phyloP scores from a whole-genome alignment of 495 filamentous ascomycete species.

The Glonium stellatum region DNA sequence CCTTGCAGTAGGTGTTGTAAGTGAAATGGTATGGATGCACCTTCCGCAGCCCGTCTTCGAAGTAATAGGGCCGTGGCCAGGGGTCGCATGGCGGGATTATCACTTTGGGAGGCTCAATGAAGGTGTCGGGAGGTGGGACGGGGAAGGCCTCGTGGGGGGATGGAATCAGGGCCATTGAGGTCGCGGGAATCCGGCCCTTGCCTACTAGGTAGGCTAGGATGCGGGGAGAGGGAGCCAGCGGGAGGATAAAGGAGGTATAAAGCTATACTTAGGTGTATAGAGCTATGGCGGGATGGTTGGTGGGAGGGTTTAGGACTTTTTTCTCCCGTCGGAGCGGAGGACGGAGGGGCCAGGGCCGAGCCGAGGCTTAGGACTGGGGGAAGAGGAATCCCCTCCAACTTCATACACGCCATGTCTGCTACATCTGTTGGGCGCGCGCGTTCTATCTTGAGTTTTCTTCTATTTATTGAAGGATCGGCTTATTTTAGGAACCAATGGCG shows the following conservation, averaged over 20 bases:
- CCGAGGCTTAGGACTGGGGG: no score
- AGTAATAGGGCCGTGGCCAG: constrained; percentile 65
- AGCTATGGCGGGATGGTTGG: background rate
- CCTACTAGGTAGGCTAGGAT: constrained; percentile 52
- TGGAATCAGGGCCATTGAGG: constrained; percentile 50
- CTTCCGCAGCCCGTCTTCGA: constrained; percentile 72
- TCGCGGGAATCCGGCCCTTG: constrained; percentile 43
- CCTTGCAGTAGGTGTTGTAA: constrained; percentile 88
- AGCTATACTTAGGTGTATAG: background rate
- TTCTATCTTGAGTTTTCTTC: no score
- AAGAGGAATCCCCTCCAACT: no score
- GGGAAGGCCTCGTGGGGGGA: constrained; percentile 28
- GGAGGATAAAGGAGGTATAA: constrained; percentile 5
- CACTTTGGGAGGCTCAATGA: constrained; percentile 43
- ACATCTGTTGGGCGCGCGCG: no score
- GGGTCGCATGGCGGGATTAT: constrained; percentile 57
- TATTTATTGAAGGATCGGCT: no score
- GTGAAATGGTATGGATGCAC: constrained; percentile 88
- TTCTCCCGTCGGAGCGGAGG: no score
- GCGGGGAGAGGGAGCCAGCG: constrained; percentile 55
- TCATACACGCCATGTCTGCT: no score
- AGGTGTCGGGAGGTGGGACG: constrained; percentile 16
- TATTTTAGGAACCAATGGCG: constrained; percentile 16
- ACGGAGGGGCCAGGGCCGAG: no score
- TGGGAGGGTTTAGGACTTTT: background rate